Percentiles rank a stretch among this genome's conserved stretches.
Evolutionary conservation across 2,329 filamentous ascomycete genomes (phyloP).

Genomic region (Monosporascus sp.): DNA sequence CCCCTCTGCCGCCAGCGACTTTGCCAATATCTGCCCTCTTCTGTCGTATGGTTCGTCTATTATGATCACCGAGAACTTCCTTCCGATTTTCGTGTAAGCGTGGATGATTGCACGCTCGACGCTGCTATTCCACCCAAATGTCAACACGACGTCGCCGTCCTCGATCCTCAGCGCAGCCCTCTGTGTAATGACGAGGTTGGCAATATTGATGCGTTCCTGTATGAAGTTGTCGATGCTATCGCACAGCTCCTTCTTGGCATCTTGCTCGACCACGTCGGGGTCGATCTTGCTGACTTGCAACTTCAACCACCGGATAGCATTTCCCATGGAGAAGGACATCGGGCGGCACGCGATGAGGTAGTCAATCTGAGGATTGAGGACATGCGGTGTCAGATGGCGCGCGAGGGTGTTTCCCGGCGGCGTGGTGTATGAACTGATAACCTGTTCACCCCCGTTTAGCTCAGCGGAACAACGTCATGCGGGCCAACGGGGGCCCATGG

Average conservation of each 20-base stretch:
- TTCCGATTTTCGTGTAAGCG: conserved; percentile 61
- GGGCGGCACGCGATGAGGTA: conserved; percentile 92
- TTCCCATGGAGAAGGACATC: conserved; percentile 94
- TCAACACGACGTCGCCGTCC: conserved; percentile 76
- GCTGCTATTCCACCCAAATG: conserved; percentile 79
- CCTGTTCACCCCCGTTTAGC: conserved; percentile 41
- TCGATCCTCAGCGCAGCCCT: conserved; percentile 71
- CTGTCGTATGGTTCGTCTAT: conserved; percentile 63
- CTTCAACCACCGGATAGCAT: conserved; percentile 92
- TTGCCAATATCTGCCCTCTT: conserved; percentile 56
- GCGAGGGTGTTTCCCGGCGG: conserved; percentile 79
- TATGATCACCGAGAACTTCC: conserved; percentile 75
- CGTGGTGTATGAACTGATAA: conserved; percentile 89
- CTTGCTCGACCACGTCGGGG: conserved; percentile 73
- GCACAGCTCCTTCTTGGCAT: conserved; percentile 74
- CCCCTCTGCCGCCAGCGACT: conserved; percentile 60
- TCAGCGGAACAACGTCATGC: neutral
- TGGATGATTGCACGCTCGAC: conserved; percentile 76
- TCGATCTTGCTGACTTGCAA: conserved; percentile 87
- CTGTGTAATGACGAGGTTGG: conserved; percentile 77
- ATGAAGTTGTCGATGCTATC: conserved; percentile 85
- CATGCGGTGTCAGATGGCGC: conserved; percentile 84
- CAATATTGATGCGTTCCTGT: conserved; percentile 80
- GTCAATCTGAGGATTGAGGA: conserved; percentile 90
- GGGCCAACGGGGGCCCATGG: neutral